Evolutionary conservation across 352 stramenopile species (phyloP).

Genomic region (Phytophthora fragariaefolia): DNA sequence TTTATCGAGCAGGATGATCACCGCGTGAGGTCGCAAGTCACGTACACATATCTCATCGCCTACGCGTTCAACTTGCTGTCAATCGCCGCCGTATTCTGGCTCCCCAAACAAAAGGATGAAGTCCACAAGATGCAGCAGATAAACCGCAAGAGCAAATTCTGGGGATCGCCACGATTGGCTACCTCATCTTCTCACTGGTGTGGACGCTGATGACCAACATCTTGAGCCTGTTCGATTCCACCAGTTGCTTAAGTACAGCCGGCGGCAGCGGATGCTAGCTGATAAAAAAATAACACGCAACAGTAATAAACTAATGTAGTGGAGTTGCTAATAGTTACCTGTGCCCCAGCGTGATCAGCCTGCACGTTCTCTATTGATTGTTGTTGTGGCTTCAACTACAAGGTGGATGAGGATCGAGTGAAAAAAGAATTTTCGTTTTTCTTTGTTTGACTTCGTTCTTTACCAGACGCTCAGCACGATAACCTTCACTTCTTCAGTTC

Average conservation of each 20-base stretch:
- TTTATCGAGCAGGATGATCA: slow-evolving; percentile 39
- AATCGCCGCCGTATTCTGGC: slow-evolving; percentile 44
- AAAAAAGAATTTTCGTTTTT: too few relatives aligned
- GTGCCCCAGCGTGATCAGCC: too few relatives aligned
- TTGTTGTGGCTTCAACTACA: too few relatives aligned
- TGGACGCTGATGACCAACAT: slow-evolving; percentile 65
- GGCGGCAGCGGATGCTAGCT: slow-evolving; percentile 42
- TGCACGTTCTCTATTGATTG: too few relatives aligned
- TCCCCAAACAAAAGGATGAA: slow-evolving; percentile 58
- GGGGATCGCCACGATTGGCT: slow-evolving; percentile 32
- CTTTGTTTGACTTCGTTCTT: too few relatives aligned
- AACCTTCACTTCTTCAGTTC: too few relatives aligned
- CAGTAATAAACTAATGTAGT: too few relatives aligned
- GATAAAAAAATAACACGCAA: too few relatives aligned
- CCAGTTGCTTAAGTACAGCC: slow-evolving; percentile 49
- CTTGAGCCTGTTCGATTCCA: slow-evolving; percentile 49
- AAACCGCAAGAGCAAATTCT: slow-evolving; percentile 40
- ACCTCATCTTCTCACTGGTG: slow-evolving; percentile 40
- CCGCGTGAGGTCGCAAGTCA: slow-evolving; percentile 49
- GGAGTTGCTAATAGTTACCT: too few relatives aligned
- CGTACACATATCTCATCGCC: slow-evolving; percentile 51
- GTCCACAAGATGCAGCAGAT: slow-evolving; percentile 42
- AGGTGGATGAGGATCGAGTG: too few relatives aligned
- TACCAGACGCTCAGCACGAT: too few relatives aligned
- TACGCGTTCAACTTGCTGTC: slow-evolving; percentile 55